Evolutionary conservation across 2,329 filamentous ascomycete genomes (phyloP).

Genomic region (Zasmidium citrigriseum): DNA sequence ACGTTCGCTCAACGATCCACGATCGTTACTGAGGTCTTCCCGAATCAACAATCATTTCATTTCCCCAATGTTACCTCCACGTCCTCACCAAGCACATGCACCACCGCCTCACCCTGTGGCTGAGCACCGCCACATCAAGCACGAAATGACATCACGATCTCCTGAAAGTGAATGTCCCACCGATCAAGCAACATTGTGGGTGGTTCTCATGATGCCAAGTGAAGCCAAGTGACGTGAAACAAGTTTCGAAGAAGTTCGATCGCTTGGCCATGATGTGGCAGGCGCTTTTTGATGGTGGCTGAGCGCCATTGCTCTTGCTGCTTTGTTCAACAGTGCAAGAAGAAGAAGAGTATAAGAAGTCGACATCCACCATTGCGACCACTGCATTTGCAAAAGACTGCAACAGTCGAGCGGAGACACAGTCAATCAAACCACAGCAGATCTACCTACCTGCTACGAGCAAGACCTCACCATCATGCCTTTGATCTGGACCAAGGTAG

Average conservation of each 20-base stretch:
- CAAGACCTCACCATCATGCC: constrained; percentile 36
- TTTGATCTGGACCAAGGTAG: constrained; percentile 49
- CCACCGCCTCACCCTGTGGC: too few species aligned
- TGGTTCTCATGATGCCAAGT: background rate
- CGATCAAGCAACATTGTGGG: background rate
- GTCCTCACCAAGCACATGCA: too few species aligned
- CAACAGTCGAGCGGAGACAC: background rate
- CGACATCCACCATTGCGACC: background rate
- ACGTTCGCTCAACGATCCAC: too few species aligned
- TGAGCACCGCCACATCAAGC: too few species aligned
- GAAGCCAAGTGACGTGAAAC: background rate
- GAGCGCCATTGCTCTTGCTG: background rate
- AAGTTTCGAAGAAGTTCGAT: background rate
- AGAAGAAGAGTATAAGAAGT: background rate
- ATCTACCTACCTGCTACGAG: background rate
- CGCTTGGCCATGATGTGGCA: constrained; percentile 1
- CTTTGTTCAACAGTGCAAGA: background rate
- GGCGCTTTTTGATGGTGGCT: constrained; percentile 1
- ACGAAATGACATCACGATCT: too few species aligned
- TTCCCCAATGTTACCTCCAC: too few species aligned
- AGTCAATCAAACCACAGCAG: background rate
- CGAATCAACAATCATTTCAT: too few species aligned
- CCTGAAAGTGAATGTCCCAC: background rate
- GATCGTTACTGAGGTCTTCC: too few species aligned
- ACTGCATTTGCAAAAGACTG: background rate